Percentiles rank a stretch among this genome's conserved stretches.
Evolutionary conservation across 345 rosid genomes (phyloP).

Genomic region (Salix viminalis): DNA sequence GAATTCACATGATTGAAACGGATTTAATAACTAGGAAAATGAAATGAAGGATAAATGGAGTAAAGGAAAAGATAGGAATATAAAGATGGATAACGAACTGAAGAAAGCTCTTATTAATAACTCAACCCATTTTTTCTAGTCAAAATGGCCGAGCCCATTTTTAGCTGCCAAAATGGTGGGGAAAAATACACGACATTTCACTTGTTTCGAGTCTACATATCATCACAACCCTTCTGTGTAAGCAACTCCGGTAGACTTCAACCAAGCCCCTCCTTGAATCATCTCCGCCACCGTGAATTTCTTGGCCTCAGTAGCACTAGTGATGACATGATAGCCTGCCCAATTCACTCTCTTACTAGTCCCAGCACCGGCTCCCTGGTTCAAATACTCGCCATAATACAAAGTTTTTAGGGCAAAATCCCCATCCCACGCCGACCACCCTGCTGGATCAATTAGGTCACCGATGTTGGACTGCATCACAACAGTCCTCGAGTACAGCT

Average conservation of each 20-base stretch:
- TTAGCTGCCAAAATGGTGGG: no score
- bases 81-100: no score
- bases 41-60: no score
- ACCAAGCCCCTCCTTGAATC: slow-evolving; percentile 17
- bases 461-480: slow-evolving; percentile 14
- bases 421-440: slow-evolving; percentile 14
- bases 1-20: no score
- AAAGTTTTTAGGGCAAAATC: slow-evolving; percentile 17
- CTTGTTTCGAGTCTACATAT: no score
- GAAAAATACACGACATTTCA: no score
- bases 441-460: slow-evolving; percentile 12
- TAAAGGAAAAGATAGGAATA: no score
- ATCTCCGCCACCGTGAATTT: slow-evolving; percentile 23
- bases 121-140: no score
- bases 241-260: slow-evolving; percentile 7
- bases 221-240: slow-evolving; percentile 13
- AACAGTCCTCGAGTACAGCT: slow-evolving; percentile 21
- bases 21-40: no score
- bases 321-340: slow-evolving; percentile 14
- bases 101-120: no score
- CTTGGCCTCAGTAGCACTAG: slow-evolving; percentile 8
- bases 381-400: slow-evolving; percentile 23
- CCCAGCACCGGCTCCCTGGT: slow-evolving; percentile 22
- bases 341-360: slow-evolving; percentile 19
- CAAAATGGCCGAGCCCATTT: no score